Evolutionary conservation across 345 rosid genomes (phyloP), one percentile per base, ranked within the genome.

Genomic region (Melaleuca alternifolia): DNA sequence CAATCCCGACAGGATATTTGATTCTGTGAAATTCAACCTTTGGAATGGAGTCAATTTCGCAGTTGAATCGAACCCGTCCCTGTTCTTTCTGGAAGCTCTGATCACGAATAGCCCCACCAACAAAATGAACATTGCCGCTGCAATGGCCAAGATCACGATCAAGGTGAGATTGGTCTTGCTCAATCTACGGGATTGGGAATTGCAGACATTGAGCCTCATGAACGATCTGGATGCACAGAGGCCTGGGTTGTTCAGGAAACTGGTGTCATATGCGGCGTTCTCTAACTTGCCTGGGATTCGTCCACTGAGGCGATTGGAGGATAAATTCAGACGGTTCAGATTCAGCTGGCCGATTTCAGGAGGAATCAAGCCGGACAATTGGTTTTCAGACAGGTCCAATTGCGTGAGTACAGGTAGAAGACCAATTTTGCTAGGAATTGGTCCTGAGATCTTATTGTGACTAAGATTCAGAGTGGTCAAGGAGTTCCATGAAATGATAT

Each of bases 41-140:
- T 93, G 94, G 89, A 94, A 95, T 30, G 93, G 75, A 9, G 91
- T 93, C 87, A 90, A 84, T 89, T 89, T 92, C 92, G 92, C 91
- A 10, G 82, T 50, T 15, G 93, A 84, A 62, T 85, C 20, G 16
- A 77, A 52, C 6, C 3, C 65, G 0, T 18, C 85, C 50, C 83
- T 88, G 83, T 88, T 91, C 90, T 86, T 92, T 83, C 52, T n/a
- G 85, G 57, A 82, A 82, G 90, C 15, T 83, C 86, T 89, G 79
- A 85, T 84, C 48, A 88, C 8, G 26, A 85, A 85, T 50, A 89
- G 21, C 37, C 86, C 84, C 81, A 85, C 52, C 86, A 88, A 84
- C 82, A 87, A 51, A 18, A 87, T 71, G 5, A 84, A 82, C 5
- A 84, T 51, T 7, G 71, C 54, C 50, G 24, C 23, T 61, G 88